Percentiles rank a stretch among this genome's conserved stretches.
Evolutionary conservation across 225 moss, liverwort and hornwort genomes (phyloP).

Genomic region (Anthoceros angustus): DNA sequence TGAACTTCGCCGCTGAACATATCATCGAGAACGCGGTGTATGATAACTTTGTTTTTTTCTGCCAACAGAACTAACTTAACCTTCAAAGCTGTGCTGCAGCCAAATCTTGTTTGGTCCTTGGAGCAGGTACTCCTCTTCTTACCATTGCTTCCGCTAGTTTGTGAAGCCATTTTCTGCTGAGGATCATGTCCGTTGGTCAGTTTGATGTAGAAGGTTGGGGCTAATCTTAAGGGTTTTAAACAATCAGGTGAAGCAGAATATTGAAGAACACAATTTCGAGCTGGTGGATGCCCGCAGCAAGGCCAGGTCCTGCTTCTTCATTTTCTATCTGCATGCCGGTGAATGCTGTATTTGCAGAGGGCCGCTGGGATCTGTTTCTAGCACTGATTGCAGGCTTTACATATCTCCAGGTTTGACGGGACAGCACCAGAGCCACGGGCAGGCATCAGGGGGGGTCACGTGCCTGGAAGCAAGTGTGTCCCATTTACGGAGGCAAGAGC

Average conservation of each 20-base stretch:
- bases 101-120: conserved; percentile 55
- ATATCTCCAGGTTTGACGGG: conserved; percentile 63
- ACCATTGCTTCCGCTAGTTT: no score
- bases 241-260: conserved; percentile 51
- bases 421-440: conserved; percentile 71
- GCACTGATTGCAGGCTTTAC: no score
- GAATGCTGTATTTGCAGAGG: not conserved
- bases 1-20: not conserved
- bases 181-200: not conserved
- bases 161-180: not conserved
- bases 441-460: conserved; percentile 70
- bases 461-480: conserved; percentile 70
- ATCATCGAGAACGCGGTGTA: not conserved
- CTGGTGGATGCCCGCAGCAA: conserved; percentile 86
- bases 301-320: conserved; percentile 30
- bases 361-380: no score
- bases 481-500: conserved; percentile 56
- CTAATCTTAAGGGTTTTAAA: not conserved
- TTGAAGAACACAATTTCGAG: conserved; percentile 39
- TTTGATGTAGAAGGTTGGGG: not conserved
- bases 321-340: not conserved
- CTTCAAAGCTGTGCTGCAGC: conserved; percentile 61
- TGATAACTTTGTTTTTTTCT: not conserved
- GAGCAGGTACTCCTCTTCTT: conserved; percentile 43
- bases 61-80: not conserved